These are phyloP conservation scores for Domatiomyces globalis DNA, from an alignment of 2,329 filamentous ascomycete genomes.

Conservation along the genomic window DNA sequence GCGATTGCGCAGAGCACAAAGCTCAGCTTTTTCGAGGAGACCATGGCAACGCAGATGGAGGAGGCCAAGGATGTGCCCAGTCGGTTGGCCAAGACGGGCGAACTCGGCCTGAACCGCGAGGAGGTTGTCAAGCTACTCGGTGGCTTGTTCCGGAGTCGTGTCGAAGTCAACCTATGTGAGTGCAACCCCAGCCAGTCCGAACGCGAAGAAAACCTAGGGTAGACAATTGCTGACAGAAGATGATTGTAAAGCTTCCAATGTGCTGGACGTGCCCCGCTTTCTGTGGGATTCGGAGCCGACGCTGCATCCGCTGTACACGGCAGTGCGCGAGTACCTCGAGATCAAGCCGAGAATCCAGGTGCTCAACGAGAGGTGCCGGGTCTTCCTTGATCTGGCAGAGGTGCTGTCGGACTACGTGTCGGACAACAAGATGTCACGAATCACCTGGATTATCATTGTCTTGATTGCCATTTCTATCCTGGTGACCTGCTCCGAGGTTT, in stretches of 20 bases:
- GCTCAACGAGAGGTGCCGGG: conserved; percentile 88
- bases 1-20: conserved; percentile 97
- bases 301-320: conserved; percentile 82
- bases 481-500: conserved; percentile 80
- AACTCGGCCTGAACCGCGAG: conserved; percentile 77
- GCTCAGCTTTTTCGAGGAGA: conserved; percentile 86
- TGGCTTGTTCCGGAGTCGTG: conserved; percentile 77
- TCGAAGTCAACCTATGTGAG: conserved; percentile 95
- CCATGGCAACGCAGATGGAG: conserved; percentile 87
- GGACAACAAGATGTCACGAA: conserved; percentile 81
- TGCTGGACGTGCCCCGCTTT: conserved; percentile 90
- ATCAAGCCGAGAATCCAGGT: conserved; percentile 94
- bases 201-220: not conserved
- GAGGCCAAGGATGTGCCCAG: conserved; percentile 88
- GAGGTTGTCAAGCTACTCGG: conserved; percentile 90
- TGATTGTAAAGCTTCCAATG: conserved; percentile 59
- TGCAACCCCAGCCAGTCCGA: conserved; percentile 12
- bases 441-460: conserved; percentile 93
- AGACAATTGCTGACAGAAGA: not conserved
- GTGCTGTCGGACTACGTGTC: conserved; percentile 85
- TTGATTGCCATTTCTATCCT: conserved; percentile 82
- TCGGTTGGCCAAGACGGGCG: conserved; percentile 71
- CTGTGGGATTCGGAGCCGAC: conserved; percentile 98
- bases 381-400: conserved; percentile 91
- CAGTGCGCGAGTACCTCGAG: conserved; percentile 92